These are phyloP conservation scores for Myxozyma nipponensis DNA, from an alignment of 805 yeast genomes.

Conservation along the genomic window DNA sequence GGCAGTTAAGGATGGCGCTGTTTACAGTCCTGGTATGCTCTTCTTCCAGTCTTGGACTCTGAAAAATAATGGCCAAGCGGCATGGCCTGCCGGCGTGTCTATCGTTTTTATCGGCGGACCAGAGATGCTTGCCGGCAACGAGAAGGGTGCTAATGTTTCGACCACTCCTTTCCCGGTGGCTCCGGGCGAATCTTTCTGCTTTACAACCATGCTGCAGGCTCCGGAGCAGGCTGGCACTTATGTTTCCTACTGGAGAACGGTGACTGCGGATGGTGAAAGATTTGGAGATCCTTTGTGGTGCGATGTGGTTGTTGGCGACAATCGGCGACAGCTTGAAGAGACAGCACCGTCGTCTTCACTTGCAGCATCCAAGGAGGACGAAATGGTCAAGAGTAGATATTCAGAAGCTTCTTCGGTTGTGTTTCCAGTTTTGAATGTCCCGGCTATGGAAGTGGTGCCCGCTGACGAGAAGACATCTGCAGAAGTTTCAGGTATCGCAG, in stretches of 20 bases:
- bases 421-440: constrained; percentile 20
- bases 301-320: constrained; percentile 9
- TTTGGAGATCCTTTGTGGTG: constrained; percentile 24
- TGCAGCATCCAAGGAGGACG: constrained; percentile 8
- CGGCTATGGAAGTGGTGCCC: neutral
- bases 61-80: constrained; percentile 16
- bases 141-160: constrained; percentile 4
- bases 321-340: neutral
- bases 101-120: constrained; percentile 16
- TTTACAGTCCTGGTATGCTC: constrained; percentile 13
- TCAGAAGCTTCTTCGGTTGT: constrained; percentile 23
- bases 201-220: constrained; percentile 21
- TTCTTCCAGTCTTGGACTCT: constrained; percentile 26
- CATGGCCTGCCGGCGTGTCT: constrained; percentile 24
- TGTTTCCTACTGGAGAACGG: constrained; percentile 18
- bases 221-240: constrained; percentile 10
- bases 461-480: neutral
- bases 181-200: constrained; percentile 20
- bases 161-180: constrained; percentile 11
- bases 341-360: neutral
- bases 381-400: constrained; percentile 21
- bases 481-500: neutral
- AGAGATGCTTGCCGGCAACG: constrained; percentile 7
- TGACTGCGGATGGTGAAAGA: constrained; percentile 16
- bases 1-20: constrained; percentile 10